Conservation (phyloP, 2,329 filamentous ascomycete species). For the Xylariaceae sp. region DNA sequence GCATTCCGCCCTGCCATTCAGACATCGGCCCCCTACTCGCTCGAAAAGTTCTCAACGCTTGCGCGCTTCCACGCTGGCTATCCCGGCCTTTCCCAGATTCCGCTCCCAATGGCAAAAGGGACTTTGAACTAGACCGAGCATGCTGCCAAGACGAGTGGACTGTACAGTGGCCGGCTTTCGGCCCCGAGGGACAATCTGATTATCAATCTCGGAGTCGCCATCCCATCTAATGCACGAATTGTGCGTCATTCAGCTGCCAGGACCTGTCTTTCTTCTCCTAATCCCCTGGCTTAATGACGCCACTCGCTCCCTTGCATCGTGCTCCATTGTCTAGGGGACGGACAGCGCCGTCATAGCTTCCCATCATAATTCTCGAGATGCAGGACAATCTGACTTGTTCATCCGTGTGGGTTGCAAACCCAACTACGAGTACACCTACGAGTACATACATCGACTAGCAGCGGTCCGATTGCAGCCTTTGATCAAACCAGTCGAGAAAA, state of each 20-base stretch:
- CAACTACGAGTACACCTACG: neutral
- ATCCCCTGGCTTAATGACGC: neutral
- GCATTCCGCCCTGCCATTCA: conserved; percentile 4
- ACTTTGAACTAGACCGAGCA: conserved; percentile 8
- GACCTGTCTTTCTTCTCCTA: conserved; percentile 1
- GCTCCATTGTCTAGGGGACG: neutral
- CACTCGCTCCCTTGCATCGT: neutral
- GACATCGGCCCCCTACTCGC: neutral
- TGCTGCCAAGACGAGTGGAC: conserved; percentile 13
- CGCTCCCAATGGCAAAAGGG: neutral
- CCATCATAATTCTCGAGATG: conserved; percentile 2
- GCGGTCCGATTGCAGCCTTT: conserved; percentile 1
- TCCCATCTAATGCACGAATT: conserved; percentile 11
- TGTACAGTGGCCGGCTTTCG: conserved; percentile 9
- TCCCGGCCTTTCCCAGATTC: neutral
- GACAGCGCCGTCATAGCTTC: neutral
- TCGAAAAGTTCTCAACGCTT: neutral
- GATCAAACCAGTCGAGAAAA: conserved; percentile 1
- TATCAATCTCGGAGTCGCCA: conserved; percentile 10
- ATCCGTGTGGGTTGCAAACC: neutral
- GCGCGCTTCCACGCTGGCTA: neutral
- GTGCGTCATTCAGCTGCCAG: conserved; percentile 11
- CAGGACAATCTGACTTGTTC: conserved; percentile 1
- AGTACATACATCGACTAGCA: neutral
- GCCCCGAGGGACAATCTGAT: conserved; percentile 12